Base-by-base conservation (phyloP, 495 filamentous ascomycete genomes). In the Thermochaetoides thermophila region DNA sequence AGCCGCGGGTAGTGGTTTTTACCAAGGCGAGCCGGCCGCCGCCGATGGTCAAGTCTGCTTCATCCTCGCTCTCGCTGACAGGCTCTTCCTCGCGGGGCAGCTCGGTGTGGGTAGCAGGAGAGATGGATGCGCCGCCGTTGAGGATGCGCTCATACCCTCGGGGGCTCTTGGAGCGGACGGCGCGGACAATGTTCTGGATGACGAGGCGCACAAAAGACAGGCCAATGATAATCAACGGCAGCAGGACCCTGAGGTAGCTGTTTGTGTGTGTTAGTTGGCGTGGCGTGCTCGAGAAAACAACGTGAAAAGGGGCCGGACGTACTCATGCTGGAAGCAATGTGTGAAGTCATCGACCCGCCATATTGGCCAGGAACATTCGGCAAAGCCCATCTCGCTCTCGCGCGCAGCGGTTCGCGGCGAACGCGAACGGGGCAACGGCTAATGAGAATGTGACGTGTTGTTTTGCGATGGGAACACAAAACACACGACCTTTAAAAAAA, bases 171-270 rank as follows among this genome's bases (percentile, higher is more conserved):
- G 57, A 60, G 32, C 48, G 55, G 39, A 59, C 56, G 20, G 59
- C 55, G 19, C 60, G 61, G 23, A 55, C 57, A 46, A 71, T 52
- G 33, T 57, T 55, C 42, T 74, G 73, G 35, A 70, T 32, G 26
- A 64, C 18, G 32, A 94, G 69, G 42, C 71, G 63, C 14, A 83
- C 47, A 25, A 84, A 50, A 2, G 91, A 99, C 8, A 78, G 39
- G 32, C 59, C 71, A 50, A 80, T 71, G 27, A 76, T 61, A 18
- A 72, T 58, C 31, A 92, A 67, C 38, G 91, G 91, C 24, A 95
- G 68, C 23, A 89, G 60, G 34, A 83, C 71, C 59, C 84, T 78
- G 26, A 99, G 71, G 51, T 82, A 83, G 53, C 87, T 96, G 37
- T 34, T 5, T 29, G 19, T 27, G 14, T n/a, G 15, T 32, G 31